Conservation (phyloP, 345 rosid species). For the Hibiscus syriacus region DNA sequence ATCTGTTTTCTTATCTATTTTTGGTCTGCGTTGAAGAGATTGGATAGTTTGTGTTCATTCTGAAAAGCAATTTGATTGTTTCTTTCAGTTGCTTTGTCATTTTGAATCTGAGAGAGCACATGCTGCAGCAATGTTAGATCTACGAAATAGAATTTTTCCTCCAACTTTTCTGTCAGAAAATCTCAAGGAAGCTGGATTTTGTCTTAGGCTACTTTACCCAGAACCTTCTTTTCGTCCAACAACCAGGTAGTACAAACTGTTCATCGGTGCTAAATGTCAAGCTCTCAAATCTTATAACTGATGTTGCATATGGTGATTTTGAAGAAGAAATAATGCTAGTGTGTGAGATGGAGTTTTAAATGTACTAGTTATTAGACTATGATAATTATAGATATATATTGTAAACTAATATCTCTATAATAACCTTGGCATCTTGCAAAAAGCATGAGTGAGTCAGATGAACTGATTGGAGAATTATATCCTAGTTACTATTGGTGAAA, state of each 20-base stretch:
- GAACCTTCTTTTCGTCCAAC: constrained; percentile 80
- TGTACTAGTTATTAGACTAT: not conserved
- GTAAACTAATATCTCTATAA: not conserved
- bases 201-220: constrained; percentile 86
- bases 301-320: not conserved
- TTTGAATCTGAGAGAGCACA: constrained; percentile 67
- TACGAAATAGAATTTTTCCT: constrained; percentile 84
- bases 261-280: constrained; percentile 11
- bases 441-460: not conserved
- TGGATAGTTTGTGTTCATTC: not conserved
- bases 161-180: constrained; percentile 76
- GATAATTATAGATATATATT: not conserved
- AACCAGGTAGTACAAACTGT: constrained; percentile 45
- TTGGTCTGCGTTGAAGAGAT: not conserved
- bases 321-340: not conserved
- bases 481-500: not conserved
- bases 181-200: constrained; percentile 92
- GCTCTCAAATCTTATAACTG: not conserved
- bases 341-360: not conserved
- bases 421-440: not conserved
- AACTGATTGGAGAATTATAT: not conserved
- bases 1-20: not conserved
- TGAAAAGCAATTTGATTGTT: constrained; percentile 18
- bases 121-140: constrained; percentile 65
- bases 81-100: constrained; percentile 63